Evolutionary conservation across 345 rosid genomes (phyloP).

Genomic region (Eucalyptus tenuipes): DNA sequence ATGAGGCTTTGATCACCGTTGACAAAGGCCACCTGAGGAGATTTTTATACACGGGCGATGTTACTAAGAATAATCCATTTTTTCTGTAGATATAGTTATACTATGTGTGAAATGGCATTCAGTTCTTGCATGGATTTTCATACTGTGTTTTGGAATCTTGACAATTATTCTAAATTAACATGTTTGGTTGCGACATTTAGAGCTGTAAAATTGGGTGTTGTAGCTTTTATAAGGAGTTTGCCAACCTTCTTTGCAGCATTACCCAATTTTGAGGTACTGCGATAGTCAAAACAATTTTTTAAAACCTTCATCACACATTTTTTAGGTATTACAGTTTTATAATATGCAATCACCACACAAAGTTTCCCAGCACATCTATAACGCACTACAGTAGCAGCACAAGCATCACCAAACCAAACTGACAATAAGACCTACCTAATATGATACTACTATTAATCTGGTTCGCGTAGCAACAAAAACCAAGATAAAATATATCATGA

Average conservation of each 20-base stretch:
- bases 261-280: neutral
- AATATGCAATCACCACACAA: neutral
- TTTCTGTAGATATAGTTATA: neutral
- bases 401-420: neutral
- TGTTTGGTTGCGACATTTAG: neutral
- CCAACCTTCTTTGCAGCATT: neutral
- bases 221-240: neutral
- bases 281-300: too few species aligned
- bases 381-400: neutral
- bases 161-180: neutral
- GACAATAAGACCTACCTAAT: neutral
- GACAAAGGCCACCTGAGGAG: neutral
- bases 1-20: neutral
- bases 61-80: neutral
- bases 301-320: neutral
- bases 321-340: neutral
- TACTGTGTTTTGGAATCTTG: neutral
- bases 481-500: too few species aligned
- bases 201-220: neutral
- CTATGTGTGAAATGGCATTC: neutral
- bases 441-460: neutral
- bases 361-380: neutral
- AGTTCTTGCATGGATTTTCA: neutral
- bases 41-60: neutral
- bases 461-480: rapidly evolving